phyloP scores from a whole-genome alignment of 495 filamentous ascomycete genomes.

The Apodospora peruviana region DNA sequence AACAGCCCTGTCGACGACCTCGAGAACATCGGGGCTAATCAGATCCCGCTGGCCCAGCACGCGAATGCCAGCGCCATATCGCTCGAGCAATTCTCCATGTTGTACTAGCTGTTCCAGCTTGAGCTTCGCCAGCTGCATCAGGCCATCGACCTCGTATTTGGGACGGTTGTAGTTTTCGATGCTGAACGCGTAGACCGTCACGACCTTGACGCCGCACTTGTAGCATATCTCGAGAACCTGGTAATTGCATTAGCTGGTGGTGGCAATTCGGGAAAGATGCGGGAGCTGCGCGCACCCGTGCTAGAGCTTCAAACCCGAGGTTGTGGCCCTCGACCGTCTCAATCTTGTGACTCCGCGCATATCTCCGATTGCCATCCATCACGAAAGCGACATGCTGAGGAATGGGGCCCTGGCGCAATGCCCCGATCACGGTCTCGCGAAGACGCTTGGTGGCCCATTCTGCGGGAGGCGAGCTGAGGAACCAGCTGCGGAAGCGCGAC shows the following conservation, averaged over 20 bases:
- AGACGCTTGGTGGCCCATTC: conserved; percentile 72
- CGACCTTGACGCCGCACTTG: conserved; percentile 88
- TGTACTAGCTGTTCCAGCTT: conserved; percentile 87
- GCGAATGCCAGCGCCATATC: conserved; percentile 81
- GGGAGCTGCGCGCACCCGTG: conserved; percentile 48
- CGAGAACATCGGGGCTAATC: conserved; percentile 77
- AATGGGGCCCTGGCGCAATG: conserved; percentile 82
- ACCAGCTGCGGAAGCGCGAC: conserved; percentile 74
- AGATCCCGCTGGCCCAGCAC: conserved; percentile 78
- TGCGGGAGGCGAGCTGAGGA: conserved; percentile 79
- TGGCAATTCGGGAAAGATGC: too few species aligned
- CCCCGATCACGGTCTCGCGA: conserved; percentile 77
- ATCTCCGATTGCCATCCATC: conserved; percentile 96
- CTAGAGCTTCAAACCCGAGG: conserved; percentile 90
- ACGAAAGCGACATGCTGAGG: conserved; percentile 95
- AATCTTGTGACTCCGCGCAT: conserved; percentile 81
- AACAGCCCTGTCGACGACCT: conserved; percentile 76
- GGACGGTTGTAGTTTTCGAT: conserved; percentile 98
- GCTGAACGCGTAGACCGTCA: conserved; percentile 96
- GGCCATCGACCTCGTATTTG: conserved; percentile 93
- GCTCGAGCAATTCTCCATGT: conserved; percentile 87
- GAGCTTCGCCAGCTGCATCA: conserved; percentile 97
- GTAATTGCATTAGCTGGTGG: conserved; percentile 4
- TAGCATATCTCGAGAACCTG: conserved; percentile 97
- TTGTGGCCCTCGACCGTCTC: conserved; percentile 98